Base-by-base conservation (phyloP, 805 yeast genomes). In the Lipomyces chichibuensis region DNA sequence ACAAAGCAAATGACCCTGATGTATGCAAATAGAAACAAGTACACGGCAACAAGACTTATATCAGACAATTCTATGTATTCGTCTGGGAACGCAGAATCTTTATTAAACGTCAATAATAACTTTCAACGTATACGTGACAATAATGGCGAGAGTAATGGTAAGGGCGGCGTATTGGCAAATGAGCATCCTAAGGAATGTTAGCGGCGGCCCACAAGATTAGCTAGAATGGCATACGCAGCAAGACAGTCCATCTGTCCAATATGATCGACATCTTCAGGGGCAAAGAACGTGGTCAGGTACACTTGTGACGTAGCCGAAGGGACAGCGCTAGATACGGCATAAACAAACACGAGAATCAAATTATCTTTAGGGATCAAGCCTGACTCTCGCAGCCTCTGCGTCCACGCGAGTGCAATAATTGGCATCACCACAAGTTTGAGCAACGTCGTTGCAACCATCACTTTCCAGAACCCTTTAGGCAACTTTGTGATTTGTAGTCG, bases 221-320 rank as follows among this genome's bases (percentile, higher is more conserved):
- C 25, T 20, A n/a, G 13, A 4, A 53, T 27, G 23, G 49, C 56
- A 37, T 85, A 83, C 37, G 92, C 81, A 0, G 97, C 95, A 61
- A 92, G 82, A 75, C 96, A 90, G 76, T 94, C 97, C 88, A 94
- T 87, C 77, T 69, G 72, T 23, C 92, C 79, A 17, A 77, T 58
- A 57, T 80, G 83, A 1, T 79, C 78, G 2, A 82, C 82, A 3
- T 80, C 82, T 6, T 89, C 85, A 20, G 95, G 96, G 0, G 93
- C 87, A 77, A 88, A 91, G 74, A 91, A 87, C 2, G 97, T 94
- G 1, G 98, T 93, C 71, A 93, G 83, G 77, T 92, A 94, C 17
- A 94, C 88, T 74, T 92, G 88, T 0, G 95, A 84, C 0, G 98
- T 94, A 0, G 97, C 96, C 61, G 91, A 88, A 0, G 98, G 98